Percentiles rank a stretch among this genome's conserved stretches.
phyloP scores from a whole-genome alignment of 73 alveolate genomes.

The Paramecium bursaria region DNA sequence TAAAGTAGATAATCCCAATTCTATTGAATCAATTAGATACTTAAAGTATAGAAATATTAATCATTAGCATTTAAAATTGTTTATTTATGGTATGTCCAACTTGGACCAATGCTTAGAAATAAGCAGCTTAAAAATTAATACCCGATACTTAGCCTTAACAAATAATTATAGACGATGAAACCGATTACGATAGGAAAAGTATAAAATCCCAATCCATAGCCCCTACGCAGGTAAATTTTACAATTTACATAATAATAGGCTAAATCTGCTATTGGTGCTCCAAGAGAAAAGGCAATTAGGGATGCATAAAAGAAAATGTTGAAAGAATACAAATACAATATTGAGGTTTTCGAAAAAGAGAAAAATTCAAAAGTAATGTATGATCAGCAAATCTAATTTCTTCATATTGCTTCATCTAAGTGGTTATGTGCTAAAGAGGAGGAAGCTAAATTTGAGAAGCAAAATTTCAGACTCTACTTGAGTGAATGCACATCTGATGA shows the following conservation, averaged over 20 bases:
- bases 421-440: constrained; percentile 42
- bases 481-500: constrained; percentile 68
- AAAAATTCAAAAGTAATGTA: constrained; percentile 29
- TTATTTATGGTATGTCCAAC: constrained; percentile 63
- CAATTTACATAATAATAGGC: not conserved
- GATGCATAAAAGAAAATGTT: constrained; percentile 1
- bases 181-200: constrained; percentile 38
- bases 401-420: constrained; percentile 64
- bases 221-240: not conserved
- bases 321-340: constrained; percentile 58
- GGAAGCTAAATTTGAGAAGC: constrained; percentile 71
- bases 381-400: constrained; percentile 30
- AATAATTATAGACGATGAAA: constrained; percentile 21
- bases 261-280: constrained; percentile 1
- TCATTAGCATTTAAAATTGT: constrained; percentile 51
- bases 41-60: not conserved
- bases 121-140: constrained; percentile 3
- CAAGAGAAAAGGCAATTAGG: constrained; percentile 35
- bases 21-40: not conserved
- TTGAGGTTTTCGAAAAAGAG: constrained; percentile 56
- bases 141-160: constrained; percentile 7
- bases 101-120: constrained; percentile 55
- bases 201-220: constrained; percentile 27
- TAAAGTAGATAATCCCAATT: constrained; percentile 18
- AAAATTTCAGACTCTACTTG: constrained; percentile 65